Conservation (phyloP, 2,329 filamentous ascomycete genomes). For the Pseudocercospora crystallina region DNA sequence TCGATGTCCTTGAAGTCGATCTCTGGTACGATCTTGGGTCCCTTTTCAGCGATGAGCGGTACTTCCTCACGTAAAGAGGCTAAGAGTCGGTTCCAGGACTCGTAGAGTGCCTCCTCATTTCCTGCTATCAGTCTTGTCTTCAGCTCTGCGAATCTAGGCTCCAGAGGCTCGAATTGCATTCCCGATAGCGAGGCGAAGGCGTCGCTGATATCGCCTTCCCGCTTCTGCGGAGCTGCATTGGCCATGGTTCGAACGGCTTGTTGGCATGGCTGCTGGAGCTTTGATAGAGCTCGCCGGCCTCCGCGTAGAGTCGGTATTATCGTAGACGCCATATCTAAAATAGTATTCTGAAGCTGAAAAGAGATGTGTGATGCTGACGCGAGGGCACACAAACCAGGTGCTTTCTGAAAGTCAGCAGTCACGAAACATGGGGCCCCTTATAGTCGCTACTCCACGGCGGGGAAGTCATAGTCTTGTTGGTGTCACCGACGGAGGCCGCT, state of each 20-base stretch:
- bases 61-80: constrained; percentile 46
- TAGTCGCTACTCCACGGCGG: too few species aligned
- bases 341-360: not conserved
- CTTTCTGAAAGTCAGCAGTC: not conserved
- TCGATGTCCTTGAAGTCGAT: constrained; percentile 49
- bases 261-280: not conserved
- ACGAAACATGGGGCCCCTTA: too few species aligned
- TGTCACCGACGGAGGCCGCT: too few species aligned
- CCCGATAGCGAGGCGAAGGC: constrained; percentile 52
- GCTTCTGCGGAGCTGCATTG: constrained; percentile 38
- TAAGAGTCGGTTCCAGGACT: constrained; percentile 50
- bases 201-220: constrained; percentile 52
- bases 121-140: constrained; percentile 47
- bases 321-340: constrained; percentile 11
- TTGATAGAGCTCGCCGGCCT: constrained; percentile 6
- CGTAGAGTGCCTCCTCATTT: constrained; percentile 48
- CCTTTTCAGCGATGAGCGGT: constrained; percentile 43
- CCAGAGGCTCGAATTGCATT: constrained; percentile 45
- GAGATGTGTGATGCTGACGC: not conserved
- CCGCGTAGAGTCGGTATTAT: constrained; percentile 9
- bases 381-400: not conserved
- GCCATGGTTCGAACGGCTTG: constrained; percentile 21
- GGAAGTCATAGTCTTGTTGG: too few species aligned
- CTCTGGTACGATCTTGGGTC: constrained; percentile 46
- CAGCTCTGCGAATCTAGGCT: constrained; percentile 46